phyloP scores from a whole-genome alignment of 495 filamentous ascomycete species.

The Penicillium odoratum region DNA sequence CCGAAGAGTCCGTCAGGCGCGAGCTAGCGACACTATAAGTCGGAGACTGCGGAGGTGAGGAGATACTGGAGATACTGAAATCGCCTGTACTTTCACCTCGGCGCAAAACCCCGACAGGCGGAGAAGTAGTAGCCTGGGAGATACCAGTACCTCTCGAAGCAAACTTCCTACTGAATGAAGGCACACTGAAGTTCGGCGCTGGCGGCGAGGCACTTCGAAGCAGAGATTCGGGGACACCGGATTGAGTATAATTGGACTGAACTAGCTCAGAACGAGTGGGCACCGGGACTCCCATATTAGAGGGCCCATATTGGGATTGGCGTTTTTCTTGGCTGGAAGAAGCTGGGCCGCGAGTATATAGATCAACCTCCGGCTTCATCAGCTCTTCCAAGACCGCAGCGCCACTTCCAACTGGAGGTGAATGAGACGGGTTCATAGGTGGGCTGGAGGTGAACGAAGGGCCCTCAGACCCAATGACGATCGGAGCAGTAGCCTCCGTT shows the following conservation, averaged over 20 bases:
- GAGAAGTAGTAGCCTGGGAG: constrained; percentile 15
- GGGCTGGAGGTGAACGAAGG: constrained; percentile 20
- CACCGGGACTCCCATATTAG: constrained; percentile 10
- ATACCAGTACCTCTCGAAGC: constrained; percentile 21
- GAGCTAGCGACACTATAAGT: constrained; percentile 32
- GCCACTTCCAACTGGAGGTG: constrained; percentile 14
- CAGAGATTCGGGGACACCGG: constrained; percentile 30
- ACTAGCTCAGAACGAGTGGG: constrained; percentile 12
- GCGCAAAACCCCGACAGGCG: constrained; percentile 19
- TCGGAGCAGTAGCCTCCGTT: constrained; percentile 28
- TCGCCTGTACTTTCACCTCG: constrained; percentile 23
- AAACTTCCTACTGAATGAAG: constrained; percentile 49
- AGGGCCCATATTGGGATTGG: constrained; percentile 25
- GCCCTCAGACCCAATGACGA: constrained; percentile 9
- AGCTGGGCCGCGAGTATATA: constrained; percentile 25
- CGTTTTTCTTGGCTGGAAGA: constrained; percentile 28
- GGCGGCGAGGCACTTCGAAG: constrained; percentile 41
- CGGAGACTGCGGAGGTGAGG: constrained; percentile 43
- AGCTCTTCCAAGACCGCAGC: constrained; percentile 18
- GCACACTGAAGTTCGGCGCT: constrained; percentile 54
- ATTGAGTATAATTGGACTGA: constrained; percentile 26
- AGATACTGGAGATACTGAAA: constrained; percentile 25
- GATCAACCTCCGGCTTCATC: constrained; percentile 13
- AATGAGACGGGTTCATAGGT: constrained; percentile 18
- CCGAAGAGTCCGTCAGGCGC: constrained; percentile 22